Evolutionary conservation across 495 filamentous ascomycete genomes (phyloP).

Genomic region (Penicillium psychrofluorescens): DNA sequence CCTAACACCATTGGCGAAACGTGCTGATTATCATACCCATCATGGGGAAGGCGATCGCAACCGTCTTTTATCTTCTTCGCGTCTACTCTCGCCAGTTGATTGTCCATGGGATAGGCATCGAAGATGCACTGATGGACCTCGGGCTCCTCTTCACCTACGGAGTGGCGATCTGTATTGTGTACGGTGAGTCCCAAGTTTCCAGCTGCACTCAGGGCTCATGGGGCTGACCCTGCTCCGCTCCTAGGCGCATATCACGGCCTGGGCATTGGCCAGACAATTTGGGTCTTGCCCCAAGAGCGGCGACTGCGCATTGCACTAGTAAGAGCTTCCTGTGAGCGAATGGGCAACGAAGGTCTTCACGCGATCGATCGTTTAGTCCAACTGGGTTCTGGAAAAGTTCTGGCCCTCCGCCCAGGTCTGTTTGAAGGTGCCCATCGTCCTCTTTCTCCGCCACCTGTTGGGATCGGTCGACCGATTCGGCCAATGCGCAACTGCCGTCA

Average conservation of each 20-base stretch:
- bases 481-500: slow-evolving; percentile 4
- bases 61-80: too few species aligned
- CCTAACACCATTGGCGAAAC: slow-evolving; percentile 4
- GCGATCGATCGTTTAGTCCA: slow-evolving; percentile 3
- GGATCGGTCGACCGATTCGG: slow-evolving; percentile 8
- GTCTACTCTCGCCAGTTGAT: slow-evolving; percentile 8
- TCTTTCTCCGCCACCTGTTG: slow-evolving; percentile 25
- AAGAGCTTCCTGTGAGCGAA: neutral
- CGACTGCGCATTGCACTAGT: slow-evolving; percentile 7
- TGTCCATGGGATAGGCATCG: slow-evolving; percentile 1
- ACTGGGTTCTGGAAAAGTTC: slow-evolving; percentile 20
- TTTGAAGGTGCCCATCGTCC: slow-evolving; percentile 30
- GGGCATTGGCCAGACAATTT: too few species aligned
- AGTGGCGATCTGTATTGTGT: slow-evolving; percentile 7
- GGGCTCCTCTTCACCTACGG: slow-evolving; percentile 14
- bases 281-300: slow-evolving; percentile 1
- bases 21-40: slow-evolving; percentile 11
- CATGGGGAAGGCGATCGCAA: slow-evolving; percentile 8
- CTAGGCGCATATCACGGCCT: too few species aligned
- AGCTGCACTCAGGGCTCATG: too few species aligned
- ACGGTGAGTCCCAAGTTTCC: slow-evolving; percentile 7
- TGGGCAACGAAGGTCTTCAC: neutral
- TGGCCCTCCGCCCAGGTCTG: slow-evolving; percentile 19
- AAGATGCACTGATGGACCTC: slow-evolving; percentile 14
- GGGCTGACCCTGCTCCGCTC: too few species aligned